Evolutionary conservation across 371 early-diverging fungal genomes (phyloP).

Genomic region (Zancudomyces culisetae): DNA sequence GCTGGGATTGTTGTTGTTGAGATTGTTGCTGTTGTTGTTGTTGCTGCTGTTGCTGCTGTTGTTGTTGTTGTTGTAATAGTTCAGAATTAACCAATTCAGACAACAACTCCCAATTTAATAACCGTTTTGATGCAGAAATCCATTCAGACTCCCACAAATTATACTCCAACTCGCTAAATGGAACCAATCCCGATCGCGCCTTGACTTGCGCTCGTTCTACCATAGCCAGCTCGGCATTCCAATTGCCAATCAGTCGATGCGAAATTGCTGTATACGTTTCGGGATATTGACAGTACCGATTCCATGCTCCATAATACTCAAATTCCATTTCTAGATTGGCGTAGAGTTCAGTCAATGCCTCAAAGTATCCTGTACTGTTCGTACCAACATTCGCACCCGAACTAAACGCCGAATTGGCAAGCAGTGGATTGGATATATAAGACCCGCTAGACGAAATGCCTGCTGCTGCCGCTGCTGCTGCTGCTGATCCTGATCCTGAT

Average conservation of each 20-base stretch:
- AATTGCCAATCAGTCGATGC: conserved; percentile 85
- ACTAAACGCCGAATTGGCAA: too few relatives aligned
- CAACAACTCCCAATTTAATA: conserved; percentile 98
- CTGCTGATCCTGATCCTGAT: conserved; percentile 49
- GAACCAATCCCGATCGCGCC: conserved; percentile 66
- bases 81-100: conserved; percentile 84
- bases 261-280: conserved; percentile 95
- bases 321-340: conserved; percentile 61
- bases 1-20: too few relatives aligned
- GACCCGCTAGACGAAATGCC: too few relatives aligned
- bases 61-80: background rate
- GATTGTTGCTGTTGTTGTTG: too few relatives aligned
- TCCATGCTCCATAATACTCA: conserved; percentile 84
- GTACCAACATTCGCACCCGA: too few relatives aligned
- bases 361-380: too few relatives aligned
- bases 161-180: conserved; percentile 94
- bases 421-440: too few relatives aligned
- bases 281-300: conserved; percentile 71
- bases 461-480: too few relatives aligned
- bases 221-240: conserved; percentile 77
- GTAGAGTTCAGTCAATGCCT: conserved; percentile 76
- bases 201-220: conserved; percentile 90
- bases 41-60: too few relatives aligned
- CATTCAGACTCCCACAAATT: conserved; percentile 96
- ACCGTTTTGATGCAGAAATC: conserved; percentile 70